Base-by-base conservation (phyloP, 1,284 basidiomycete species). In the Termitomyces sp. region DNA sequence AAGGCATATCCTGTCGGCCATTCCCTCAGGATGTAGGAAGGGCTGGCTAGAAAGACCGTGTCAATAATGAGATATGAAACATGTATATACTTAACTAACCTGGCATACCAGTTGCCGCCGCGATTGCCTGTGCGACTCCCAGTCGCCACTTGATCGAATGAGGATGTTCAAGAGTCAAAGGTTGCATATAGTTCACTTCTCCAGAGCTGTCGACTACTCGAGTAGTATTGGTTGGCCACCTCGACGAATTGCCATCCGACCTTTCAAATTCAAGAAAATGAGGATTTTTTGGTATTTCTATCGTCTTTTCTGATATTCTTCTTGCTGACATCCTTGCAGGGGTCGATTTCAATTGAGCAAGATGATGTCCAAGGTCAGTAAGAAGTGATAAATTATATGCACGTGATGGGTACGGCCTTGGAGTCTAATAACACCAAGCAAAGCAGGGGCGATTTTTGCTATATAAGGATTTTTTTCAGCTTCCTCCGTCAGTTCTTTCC, bases 1-100 rank as follows among this genome's bases (percentile, higher is more conserved):
- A 92, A 73, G n/a, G 73, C 71, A 68, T 92, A 92, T 15, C 81
- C 79, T 13, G 70, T 66, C 0, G 90, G 90, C 73, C 84, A 91
- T 40, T 68, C 63, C 57, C 77, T 79, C 36, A 92, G 70, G 24
- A 86, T 78, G 64, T 89, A 89, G 13, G 62, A 70, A 15, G 73
- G 75, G 1, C 76, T 80, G 36, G 66, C 87, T 88, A 52, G 51
- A 33, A 40, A 45, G 45, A 38, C 21, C 21, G 47, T 42, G 24
- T 51, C 50, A 50, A 34, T 42, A 33, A 50, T 24, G 8, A n/a
- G 4, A n/a, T 33, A 12, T 15, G n/a, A 21, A 56, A 34, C 12
- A 15, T 30, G 41, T 15, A 49, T n/a, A 28, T 19, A 7, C 26
- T 33, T 50, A 55, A 69, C 72, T 62, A 60, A 84, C 85, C 71